These are phyloP conservation scores for Candida glaebosa DNA, from an alignment of 805 yeast genomes.

Conservation along the genomic window DNA sequence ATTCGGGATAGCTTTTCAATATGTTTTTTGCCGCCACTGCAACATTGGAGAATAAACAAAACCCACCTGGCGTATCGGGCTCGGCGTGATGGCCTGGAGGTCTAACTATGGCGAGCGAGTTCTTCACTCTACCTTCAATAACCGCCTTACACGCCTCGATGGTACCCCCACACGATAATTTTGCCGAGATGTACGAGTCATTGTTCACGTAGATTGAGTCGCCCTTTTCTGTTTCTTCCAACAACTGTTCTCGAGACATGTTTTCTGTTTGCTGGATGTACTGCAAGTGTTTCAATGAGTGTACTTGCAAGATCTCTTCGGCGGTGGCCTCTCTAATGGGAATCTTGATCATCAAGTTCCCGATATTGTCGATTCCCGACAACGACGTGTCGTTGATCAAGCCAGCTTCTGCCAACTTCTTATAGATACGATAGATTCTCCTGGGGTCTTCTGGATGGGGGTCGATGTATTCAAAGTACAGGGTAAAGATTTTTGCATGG, in stretches of 20 bases:
- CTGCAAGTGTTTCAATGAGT: slow-evolving; percentile 73
- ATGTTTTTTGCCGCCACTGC: slow-evolving; percentile 94
- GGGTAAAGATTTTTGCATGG: slow-evolving; percentile 91
- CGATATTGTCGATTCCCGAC: slow-evolving; percentile 71
- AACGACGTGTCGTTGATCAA: slow-evolving; percentile 75
- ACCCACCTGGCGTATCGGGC: slow-evolving; percentile 96
- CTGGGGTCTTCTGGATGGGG: slow-evolving; percentile 99
- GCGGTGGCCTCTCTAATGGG: slow-evolving; percentile 86
- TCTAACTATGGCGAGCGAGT: slow-evolving; percentile 89
- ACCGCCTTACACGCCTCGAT: slow-evolving; percentile 96
- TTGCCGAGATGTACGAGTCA: slow-evolving; percentile 83
- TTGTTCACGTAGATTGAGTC: slow-evolving; percentile 95
- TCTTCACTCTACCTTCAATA: slow-evolving; percentile 86
- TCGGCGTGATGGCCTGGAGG: slow-evolving; percentile 99
- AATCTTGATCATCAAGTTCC: slow-evolving; percentile 81
- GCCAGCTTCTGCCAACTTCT: slow-evolving; percentile 92
- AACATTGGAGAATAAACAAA: slow-evolving; percentile 92
- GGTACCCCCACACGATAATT: slow-evolving; percentile 92
- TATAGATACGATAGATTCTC: slow-evolving; percentile 89
- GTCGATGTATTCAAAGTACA: slow-evolving; percentile 89
- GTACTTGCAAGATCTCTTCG: slow-evolving; percentile 85
- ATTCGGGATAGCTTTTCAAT: slow-evolving; percentile 78
- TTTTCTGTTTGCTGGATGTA: slow-evolving; percentile 71
- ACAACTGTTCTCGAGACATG: slow-evolving; percentile 72
- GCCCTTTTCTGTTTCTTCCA: slow-evolving; percentile 83